A percentile compares a stretch with the other conserved stretches of the same genome.
phyloP scores from a whole-genome alignment of 768 basidiomycete genomes.

The Boletus pseudopeckii region DNA sequence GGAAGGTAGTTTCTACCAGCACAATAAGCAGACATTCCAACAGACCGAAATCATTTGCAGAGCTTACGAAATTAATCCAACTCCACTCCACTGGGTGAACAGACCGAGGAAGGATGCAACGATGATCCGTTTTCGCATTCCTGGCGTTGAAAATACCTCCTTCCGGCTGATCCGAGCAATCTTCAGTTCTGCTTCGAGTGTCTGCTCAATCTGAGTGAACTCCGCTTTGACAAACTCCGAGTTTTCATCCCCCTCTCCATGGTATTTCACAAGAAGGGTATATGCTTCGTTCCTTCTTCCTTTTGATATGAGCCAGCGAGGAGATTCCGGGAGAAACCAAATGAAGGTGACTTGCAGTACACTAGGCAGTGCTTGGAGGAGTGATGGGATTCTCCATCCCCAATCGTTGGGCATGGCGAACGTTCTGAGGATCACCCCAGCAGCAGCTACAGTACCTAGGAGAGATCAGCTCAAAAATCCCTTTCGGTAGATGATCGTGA shows the following conservation, averaged over 20 bases:
- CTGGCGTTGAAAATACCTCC: conserved; percentile 4
- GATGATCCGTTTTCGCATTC: conserved; percentile 15
- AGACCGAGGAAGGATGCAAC: conserved; percentile 13
- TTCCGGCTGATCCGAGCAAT: neutral
- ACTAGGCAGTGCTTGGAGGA: conserved; percentile 56
- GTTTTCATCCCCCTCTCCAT: conserved; percentile 51
- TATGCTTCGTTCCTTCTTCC: conserved; percentile 50
- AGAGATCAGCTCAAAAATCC: neutral
- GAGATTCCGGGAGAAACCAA: conserved; percentile 60
- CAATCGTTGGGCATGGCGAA: conserved; percentile 55
- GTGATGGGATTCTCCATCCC: conserved; percentile 66
- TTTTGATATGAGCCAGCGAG: conserved; percentile 59
- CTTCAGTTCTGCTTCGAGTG: conserved; percentile 35
- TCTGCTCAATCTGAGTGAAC: conserved; percentile 53
- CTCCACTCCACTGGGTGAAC: conserved; percentile 14
- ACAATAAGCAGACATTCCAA: neutral
- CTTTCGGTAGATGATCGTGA: no score
- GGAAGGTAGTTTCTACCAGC: conserved; percentile 8
- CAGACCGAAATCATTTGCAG: rapidly evolving
- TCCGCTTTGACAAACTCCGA: conserved; percentile 59
- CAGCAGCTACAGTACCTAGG: conserved; percentile 35
- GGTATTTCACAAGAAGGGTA: conserved; percentile 52
- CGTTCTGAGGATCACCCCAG: conserved; percentile 57
- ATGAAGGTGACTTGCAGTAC: conserved; percentile 53
- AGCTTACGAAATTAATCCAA: conserved; percentile 8